Evolutionary conservation across 495 filamentous ascomycete genomes (phyloP), one percentile per base, ranked within the genome.

Genomic region (Sphaerosporella brunnea): DNA sequence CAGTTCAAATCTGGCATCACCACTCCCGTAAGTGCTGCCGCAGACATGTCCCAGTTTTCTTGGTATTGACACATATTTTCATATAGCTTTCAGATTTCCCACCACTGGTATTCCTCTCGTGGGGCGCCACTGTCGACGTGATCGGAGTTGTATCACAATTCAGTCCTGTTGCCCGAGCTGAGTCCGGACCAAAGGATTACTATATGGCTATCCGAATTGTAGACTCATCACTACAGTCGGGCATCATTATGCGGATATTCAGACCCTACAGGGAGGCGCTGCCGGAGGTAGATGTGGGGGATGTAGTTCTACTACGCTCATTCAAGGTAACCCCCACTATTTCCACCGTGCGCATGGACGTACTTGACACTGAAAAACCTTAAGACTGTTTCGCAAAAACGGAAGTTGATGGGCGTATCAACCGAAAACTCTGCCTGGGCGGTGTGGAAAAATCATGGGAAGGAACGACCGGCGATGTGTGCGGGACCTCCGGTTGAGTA

Each of bases 311-410:
- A 30, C 69, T 97, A 10, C 71, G 80, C 4, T 69, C 77, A 34
- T 85, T 95, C 55, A 71, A 70, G 45, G 82, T 92, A 4, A 15
- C n/a, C n/a, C n/a, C n/a, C n/a, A n/a, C n/a, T n/a, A n/a, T n/a
- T n/a, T n/a, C n/a, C n/a, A n/a, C n/a, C n/a, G n/a, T n/a, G n/a
- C n/a, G n/a, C n/a, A n/a, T n/a, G n/a, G n/a, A n/a, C n/a, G n/a
- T n/a, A n/a, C n/a, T n/a, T n/a, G n/a, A n/a, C n/a, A n/a, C n/a
- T n/a, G n/a, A n/a, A n/a, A n/a, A n/a, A n/a, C n/a, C n/a, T n/a
- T n/a, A 59, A 66, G 46, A 71, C 61, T 51, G 64, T 65, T 44
- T 57, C 71, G 23, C 24, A 50, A 2, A 55, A 59, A 26, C 63
- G 63, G 51, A 61, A 61, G 4, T 54, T 71, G 28, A 64, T 64